Percentiles rank a stretch among this genome's conserved stretches.
Evolutionary conservation across 2,329 filamentous ascomycete species (phyloP).

Genomic region (Alternaria gaisen): DNA sequence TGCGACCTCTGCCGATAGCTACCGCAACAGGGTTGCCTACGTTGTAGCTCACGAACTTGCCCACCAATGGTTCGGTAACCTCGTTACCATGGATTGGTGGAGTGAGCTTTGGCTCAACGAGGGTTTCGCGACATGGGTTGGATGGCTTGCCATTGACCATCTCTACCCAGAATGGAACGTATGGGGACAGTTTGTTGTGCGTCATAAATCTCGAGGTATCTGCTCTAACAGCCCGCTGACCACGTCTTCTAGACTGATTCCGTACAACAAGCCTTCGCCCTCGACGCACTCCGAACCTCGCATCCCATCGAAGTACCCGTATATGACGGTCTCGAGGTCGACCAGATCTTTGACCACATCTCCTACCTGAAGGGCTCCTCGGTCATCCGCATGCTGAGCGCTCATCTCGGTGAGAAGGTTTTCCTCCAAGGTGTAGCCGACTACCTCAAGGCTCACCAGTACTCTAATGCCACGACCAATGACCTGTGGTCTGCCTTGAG

Average conservation of each 20-base stretch:
- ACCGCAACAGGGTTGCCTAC: conserved; percentile 94
- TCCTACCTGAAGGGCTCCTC: conserved; percentile 97
- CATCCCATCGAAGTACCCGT: conserved; percentile 98
- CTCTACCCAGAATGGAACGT: conserved; percentile 97
- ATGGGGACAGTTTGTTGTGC: conserved; percentile 93
- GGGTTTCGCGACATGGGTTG: conserved; percentile 97
- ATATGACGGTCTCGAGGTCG: conserved; percentile 90
- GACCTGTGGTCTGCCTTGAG: conserved; percentile 90
- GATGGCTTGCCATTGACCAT: conserved; percentile 90
- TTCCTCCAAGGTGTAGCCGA: conserved; percentile 90
- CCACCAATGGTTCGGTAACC: conserved; percentile 95
- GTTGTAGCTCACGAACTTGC: conserved; percentile 98
- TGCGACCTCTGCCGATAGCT: conserved; percentile 85
- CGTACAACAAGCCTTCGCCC: conserved; percentile 87
- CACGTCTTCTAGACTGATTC: conserved; percentile 74
- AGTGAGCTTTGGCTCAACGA: conserved; percentile 90
- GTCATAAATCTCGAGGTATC: conserved; percentile 65
- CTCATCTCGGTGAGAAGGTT: conserved; percentile 84
- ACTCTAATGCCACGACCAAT: conserved; percentile 88
- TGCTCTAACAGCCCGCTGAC: conserved; percentile 42
- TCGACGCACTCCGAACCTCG: conserved; percentile 89
- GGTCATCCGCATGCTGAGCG: conserved; percentile 93
- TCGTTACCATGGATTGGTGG: conserved; percentile 98
- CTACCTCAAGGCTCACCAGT: conserved; percentile 88
- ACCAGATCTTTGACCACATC: conserved; percentile 97